Evolutionary conservation across 106 monocot species (phyloP).

Genomic region (Ottelia alismoides): DNA sequence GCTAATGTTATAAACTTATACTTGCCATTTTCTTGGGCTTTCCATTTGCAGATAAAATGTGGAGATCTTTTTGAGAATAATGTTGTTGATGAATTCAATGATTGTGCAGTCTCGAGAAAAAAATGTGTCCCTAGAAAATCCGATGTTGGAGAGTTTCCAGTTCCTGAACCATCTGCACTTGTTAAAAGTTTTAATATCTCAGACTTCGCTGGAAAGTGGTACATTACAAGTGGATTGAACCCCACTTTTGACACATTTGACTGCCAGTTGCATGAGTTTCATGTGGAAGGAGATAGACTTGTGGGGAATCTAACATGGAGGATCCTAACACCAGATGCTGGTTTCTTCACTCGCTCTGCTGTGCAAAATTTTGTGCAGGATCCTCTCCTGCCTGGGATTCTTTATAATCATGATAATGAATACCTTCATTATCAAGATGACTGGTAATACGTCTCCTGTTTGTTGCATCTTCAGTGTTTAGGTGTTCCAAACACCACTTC

Average conservation of each 20-base stretch:
- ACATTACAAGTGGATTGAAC: constrained; percentile 82
- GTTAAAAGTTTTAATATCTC: constrained; percentile 58
- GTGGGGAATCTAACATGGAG: constrained; percentile 82
- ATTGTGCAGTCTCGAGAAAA: constrained; percentile 94
- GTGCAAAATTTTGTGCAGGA: constrained; percentile 86
- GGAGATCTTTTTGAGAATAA: constrained; percentile 90
- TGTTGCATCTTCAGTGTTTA: too few relatives aligned
- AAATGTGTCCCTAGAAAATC: constrained; percentile 87
- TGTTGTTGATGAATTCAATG: constrained; percentile 91
- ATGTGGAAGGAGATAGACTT: constrained; percentile 58
- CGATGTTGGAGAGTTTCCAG: constrained; percentile 81
- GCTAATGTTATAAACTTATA: background rate
- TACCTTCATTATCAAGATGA: constrained; percentile 99
- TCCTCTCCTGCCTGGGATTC: constrained; percentile 56
- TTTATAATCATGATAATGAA: constrained; percentile 98
- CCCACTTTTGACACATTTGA: constrained; percentile 89
- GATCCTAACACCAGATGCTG: constrained; percentile 59
- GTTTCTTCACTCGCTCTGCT: constrained; percentile 69
- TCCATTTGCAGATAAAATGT: constrained; percentile 73
- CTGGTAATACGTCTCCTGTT: too few relatives aligned
- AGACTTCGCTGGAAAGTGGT: constrained; percentile 93
- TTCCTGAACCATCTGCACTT: constrained; percentile 56
- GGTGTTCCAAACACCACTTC: too few relatives aligned
- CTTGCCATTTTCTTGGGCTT: background rate
- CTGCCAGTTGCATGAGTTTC: constrained; percentile 89